Evolutionary conservation across 495 filamentous ascomycete genomes (phyloP), one percentile per base, ranked within the genome.

Genomic region (Podospora pseudocomata): DNA sequence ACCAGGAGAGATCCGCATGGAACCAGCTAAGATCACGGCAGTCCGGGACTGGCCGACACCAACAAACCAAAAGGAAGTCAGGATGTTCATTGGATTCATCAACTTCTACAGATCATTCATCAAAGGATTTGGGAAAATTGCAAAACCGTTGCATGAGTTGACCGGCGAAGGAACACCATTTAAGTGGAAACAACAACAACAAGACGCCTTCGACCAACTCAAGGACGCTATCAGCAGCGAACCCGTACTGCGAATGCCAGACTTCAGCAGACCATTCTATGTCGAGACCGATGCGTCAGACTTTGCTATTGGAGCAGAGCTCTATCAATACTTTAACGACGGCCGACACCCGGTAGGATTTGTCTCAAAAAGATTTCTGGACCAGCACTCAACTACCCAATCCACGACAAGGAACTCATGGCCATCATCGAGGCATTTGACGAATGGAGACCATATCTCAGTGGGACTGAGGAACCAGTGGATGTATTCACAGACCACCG

Each of bases 381-480:
- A 26, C 5, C 16, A 34, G 0, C 16, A 67, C 18, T 34, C 0
- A 5, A 62, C 55, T 2, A 63, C 55, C 3, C 6, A 5, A 3
- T 63, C 61, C 18, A 5, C 55, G 23, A 16, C 56, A n/a, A 67
- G 44, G 65, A 67, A 20, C 32, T 67, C 2, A 4, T 67, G 1
- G 59, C 65, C 3, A 20, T 67, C 9, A 44, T 67, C 54, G 19
- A 20, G 19, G 4, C 2, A 20, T 20, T 56, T 5, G 2, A n/a
- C 4, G 4, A 20, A 4, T 56, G 2, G 2, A 18, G 54, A 5
- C 16, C 0, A 4, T 18, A 56, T 18, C 2, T 56, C 3, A 16
- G 5, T 9, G 2, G 54, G 16, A 5, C 19, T 5, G 2, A 18
- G 4, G 15, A 56, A 56, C 4, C 0, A 18, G 5, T 56, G 0